Evolutionary conservation across 257 asterid species (phyloP).

Genomic region (Plectranthus barbatus): DNA sequence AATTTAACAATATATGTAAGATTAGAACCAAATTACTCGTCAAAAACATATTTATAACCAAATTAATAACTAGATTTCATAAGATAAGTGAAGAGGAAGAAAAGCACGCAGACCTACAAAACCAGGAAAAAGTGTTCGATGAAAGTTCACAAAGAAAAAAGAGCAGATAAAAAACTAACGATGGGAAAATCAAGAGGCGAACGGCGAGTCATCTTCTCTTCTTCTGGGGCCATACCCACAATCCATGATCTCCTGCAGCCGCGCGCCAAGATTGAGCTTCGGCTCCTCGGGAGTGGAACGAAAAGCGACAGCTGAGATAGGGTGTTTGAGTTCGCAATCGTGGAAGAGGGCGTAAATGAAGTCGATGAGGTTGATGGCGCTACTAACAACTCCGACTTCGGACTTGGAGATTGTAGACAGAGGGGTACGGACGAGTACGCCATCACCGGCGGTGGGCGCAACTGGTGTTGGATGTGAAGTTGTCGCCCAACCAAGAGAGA

Average conservation of each 20-base stretch:
- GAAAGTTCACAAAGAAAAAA: not conserved
- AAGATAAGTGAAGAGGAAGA: not conserved
- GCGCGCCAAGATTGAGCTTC: slow-evolving; percentile 1
- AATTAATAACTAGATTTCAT: not conserved
- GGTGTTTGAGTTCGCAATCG: slow-evolving; percentile 11
- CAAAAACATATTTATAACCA: not conserved
- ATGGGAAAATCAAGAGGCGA: slow-evolving; percentile 86
- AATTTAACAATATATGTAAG: not conserved
- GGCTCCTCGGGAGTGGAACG: not conserved
- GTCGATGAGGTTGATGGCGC: slow-evolving; percentile 21
- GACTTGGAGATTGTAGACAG: slow-evolving; percentile 25
- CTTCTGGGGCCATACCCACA: slow-evolving; percentile 91
- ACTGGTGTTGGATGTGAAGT: slow-evolving; percentile 11
- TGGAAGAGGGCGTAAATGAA: slow-evolving; percentile 8
- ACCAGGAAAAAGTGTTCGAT: not conserved
- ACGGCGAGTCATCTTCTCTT: slow-evolving; percentile 91
- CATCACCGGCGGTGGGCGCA: slow-evolving; percentile 41
- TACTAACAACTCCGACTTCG: slow-evolving; percentile 19
- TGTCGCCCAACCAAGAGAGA: not conserved
- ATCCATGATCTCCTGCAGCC: slow-evolving; percentile 40
- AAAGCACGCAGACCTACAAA: not conserved
- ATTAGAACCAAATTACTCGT: not conserved
- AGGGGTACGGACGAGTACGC: slow-evolving; percentile 32
- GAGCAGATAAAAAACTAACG: slow-evolving; percentile 27
- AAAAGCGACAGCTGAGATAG: slow-evolving; percentile 13